Base-by-base conservation (phyloP, 2,329 filamentous ascomycete genomes). In the Diplodia sapinea region DNA sequence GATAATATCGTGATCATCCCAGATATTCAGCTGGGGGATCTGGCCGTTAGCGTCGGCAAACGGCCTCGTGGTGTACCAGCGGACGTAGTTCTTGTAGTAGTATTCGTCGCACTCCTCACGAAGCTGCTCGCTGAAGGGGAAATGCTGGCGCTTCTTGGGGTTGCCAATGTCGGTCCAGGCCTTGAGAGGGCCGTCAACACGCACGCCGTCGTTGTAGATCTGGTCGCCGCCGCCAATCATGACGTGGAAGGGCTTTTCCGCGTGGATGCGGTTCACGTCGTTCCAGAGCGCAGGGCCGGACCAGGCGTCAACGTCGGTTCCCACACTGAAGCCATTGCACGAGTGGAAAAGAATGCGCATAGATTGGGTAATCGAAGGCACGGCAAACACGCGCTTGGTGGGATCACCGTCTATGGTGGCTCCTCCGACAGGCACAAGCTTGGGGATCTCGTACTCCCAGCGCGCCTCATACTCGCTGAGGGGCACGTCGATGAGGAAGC, bases 201-300 rank as follows among this genome's bases (percentile, higher is more conserved):
- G 87, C 71, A 98, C 92, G 29, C 91, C 92, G 67, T 89, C 88
- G 71, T 89, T 89, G 79, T 90, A 90, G 71, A 89, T 88, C 79
- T 97, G 94, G 75, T 98, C 94, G 68, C 94, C 94, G 68, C 94
- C 94, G 64, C 94, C 94, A 70, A 97, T 86, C 89, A 90, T 91
- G 71, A 88, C 85, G 73, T 88, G 86, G 76, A 89, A 88, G 8
- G 87, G 87, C 70, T 82, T 82, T 74, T 85, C 75, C 71, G 82
- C 82, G 72, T 90, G 88, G 68, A 86, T 79, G 55, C 87, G 84
- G 67, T 89, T 74, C 38, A 89, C 88, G 70, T 89, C 87, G 70
- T 89, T 87, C 88, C 88, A 89, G 36, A 90, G 78, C 29, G 83
- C 85, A 2, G 85, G 85, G 1, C 88, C 87, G 43, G 84, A 82